Base-by-base conservation (phyloP, 1,139 yeast genomes). In the Wickerhamiella infanticola region DNA sequence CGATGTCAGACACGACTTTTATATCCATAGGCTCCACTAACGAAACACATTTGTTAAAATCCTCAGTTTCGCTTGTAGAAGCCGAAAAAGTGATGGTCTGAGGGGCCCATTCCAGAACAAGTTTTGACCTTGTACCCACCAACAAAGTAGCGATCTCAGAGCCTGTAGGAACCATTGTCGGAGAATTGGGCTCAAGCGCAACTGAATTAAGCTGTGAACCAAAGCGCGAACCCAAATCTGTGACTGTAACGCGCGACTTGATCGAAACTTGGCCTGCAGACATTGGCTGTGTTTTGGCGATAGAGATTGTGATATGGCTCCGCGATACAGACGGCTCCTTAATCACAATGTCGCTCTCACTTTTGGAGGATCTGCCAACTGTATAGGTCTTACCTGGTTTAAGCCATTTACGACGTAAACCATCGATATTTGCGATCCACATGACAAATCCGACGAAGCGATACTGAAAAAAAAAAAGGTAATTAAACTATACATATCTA, bases 211-310 rank as follows among this genome's bases (percentile, higher is more conserved):
- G 41, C 3, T 35, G 25, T 0, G 62, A 51, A 2, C 62, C 62
- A 39, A 55, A 56, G 29, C 55, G 53, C 8, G 61, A 58, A n/a
- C 49, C 48, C 13, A 52, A 41, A 46, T 58, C 62, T 7, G 50
- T 50, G 5, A 57, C 39, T 3, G 43, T 25, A 4, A 58, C 33
- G 6, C 45, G 43, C 2, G 59, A 50, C 13, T 50, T 44, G 7
- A 47, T 39, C 7, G 56, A 51, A 3, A 52, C 49, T 39, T 53
- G 57, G 6, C 36, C 18, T 5, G 38, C 43, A 2, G 51, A 45
- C 13, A 51, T 55, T 1, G 46, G 47, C 3, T 44, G 35, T 0
- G 50, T 45, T 3, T 45, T 36, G 4, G 29, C 41, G 11, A 57
- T 55, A n/a, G 45, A 42, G 26, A 59, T 41, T 24, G 42, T 42